phyloP scores from a whole-genome alignment of 495 filamentous ascomycete species.

The Lentithecium fluviatile region DNA sequence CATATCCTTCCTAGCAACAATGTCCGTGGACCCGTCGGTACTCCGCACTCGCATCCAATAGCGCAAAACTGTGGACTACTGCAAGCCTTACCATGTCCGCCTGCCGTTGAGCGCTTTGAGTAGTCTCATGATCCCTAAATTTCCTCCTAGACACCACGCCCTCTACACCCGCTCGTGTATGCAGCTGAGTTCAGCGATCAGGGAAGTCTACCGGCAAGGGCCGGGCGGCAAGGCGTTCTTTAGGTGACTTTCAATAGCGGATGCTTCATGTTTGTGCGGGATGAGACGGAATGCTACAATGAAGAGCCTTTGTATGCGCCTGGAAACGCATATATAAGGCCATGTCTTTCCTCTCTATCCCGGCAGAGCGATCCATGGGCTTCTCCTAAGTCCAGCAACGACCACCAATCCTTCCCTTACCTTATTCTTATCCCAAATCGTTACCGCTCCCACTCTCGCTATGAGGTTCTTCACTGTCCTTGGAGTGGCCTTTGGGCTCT shows the following conservation, averaged over 20 bases:
- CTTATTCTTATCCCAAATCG: slow-evolving; percentile 1
- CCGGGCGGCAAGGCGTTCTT: slow-evolving; percentile 16
- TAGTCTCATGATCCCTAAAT: slow-evolving; percentile 10
- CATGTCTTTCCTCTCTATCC: neutral
- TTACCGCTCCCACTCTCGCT: neutral
- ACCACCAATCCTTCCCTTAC: neutral
- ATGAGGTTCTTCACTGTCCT: slow-evolving; percentile 22
- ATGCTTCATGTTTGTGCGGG: neutral
- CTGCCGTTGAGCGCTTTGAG: neutral
- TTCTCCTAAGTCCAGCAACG: neutral
- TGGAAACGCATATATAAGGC: slow-evolving; percentile 1
- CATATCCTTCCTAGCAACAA: neutral
- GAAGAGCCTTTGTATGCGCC: neutral
- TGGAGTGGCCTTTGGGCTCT: slow-evolving; percentile 17
- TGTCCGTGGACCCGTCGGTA: slow-evolving; percentile 1
- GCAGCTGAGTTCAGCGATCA: neutral
- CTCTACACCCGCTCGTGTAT: slow-evolving; percentile 1
- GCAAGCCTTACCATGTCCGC: slow-evolving; percentile 5
- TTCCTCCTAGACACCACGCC: slow-evolving; percentile 1
- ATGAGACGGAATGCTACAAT: neutral
- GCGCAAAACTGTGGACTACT: slow-evolving; percentile 10
- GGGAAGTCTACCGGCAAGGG: slow-evolving; percentile 2
- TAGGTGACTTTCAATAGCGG: neutral
- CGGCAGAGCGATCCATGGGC: neutral
- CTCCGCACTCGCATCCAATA: slow-evolving; percentile 22